Percentiles rank a stretch among this genome's conserved stretches.
Evolutionary conservation across 2,329 filamentous ascomycete genomes (phyloP).

Genomic region (Fusarium veterinarium): DNA sequence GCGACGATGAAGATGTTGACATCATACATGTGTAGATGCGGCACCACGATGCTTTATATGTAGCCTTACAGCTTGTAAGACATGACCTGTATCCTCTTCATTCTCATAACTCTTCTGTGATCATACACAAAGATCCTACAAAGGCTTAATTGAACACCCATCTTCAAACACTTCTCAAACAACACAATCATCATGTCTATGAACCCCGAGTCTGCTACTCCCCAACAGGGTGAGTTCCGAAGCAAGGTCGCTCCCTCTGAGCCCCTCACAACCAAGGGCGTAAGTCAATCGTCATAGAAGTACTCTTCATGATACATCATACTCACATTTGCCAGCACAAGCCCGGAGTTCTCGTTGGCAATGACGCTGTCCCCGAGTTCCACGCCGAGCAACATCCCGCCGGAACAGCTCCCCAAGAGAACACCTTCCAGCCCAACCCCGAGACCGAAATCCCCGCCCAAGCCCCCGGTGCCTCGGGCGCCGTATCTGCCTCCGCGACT

Average conservation of each 20-base stretch:
- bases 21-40: conserved; percentile 15
- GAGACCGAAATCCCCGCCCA: conserved; percentile 51
- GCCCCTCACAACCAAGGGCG: conserved; percentile 65
- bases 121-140: background rate
- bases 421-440: conserved; percentile 55
- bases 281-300: conserved; percentile 51
- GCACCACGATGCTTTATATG: conserved; percentile 23
- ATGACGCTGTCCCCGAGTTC: conserved; percentile 72
- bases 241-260: conserved; percentile 61
- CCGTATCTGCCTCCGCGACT: conserved; percentile 51
- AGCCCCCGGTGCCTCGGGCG: conserved; percentile 43
- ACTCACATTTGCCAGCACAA: conserved; percentile 64
- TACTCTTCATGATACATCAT: background rate
- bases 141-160: background rate
- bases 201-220: conserved; percentile 64
- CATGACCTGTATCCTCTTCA: background rate
- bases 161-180: background rate
- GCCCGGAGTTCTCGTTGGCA: conserved; percentile 69
- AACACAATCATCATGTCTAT: conserved; percentile 54
- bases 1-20: conserved; percentile 17
- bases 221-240: conserved; percentile 66
- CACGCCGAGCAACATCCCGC: conserved; percentile 68
- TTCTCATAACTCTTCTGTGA: background rate
- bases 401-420: conserved; percentile 68
- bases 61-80: background rate